A percentile compares a stretch with the other conserved stretches of the same genome.
These are phyloP conservation scores for Tulasnella sp. DNA, from an alignment of 768 basidiomycete genomes.

Conservation along the genomic window DNA sequence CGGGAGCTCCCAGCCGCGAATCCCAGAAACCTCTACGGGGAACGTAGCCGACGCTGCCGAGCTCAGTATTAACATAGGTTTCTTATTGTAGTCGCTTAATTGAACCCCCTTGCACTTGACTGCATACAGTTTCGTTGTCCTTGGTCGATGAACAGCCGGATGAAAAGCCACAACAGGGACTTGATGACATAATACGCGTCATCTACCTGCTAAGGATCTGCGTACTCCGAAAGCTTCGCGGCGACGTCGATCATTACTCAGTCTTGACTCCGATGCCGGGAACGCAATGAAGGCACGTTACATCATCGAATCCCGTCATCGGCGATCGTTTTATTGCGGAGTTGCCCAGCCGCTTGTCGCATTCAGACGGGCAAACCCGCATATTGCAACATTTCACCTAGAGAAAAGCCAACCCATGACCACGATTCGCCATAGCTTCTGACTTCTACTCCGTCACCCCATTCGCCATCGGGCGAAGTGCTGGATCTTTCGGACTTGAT, in stretches of 20 bases:
- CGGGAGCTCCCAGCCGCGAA: no score
- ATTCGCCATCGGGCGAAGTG: background rate
- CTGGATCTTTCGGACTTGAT: background rate
- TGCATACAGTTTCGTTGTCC: no score
- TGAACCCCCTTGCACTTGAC: no score
- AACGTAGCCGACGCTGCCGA: no score
- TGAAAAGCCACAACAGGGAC: background rate
- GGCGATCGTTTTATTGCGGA: background rate
- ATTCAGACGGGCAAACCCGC: background rate
- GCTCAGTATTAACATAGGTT: background rate
- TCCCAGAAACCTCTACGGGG: no score
- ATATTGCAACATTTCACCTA: background rate
- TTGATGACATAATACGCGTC: background rate
- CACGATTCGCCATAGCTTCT: background rate
- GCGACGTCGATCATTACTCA: no score
- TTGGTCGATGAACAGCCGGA: background rate
- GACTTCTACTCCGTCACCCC: background rate
- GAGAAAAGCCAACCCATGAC: background rate
- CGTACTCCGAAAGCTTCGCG: background rate
- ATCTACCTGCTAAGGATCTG: background rate
- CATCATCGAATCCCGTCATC: background rate
- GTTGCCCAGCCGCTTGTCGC: background rate
- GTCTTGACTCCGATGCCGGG: background rate
- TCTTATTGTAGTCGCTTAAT: background rate
- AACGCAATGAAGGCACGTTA: background rate